These are phyloP conservation scores for Akanthomyces lecanii DNA, from an alignment of 2,329 filamentous ascomycete species.

Conservation along the genomic window DNA sequence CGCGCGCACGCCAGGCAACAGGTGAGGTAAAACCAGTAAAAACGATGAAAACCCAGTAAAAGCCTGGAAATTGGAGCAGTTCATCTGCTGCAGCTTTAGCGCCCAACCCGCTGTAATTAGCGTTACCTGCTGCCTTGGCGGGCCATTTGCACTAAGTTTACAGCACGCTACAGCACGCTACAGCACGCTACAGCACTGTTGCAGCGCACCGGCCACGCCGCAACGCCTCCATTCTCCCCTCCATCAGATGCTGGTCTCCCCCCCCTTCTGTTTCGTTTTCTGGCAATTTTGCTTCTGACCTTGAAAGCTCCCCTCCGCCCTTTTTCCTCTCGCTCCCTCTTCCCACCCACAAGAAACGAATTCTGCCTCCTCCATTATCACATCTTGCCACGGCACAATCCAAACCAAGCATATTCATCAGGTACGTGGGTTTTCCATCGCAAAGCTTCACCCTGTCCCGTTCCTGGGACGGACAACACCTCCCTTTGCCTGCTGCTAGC, in stretches of 20 bases:
- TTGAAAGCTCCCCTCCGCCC: conserved; percentile 7
- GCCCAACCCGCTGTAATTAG: neutral
- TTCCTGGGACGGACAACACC: neutral
- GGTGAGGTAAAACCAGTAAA: neutral
- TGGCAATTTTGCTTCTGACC: conserved; percentile 13
- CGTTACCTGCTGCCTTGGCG: neutral
- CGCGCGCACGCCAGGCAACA: neutral
- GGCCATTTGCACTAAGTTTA: neutral
- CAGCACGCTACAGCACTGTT: neutral
- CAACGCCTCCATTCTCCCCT: conserved; percentile 6
- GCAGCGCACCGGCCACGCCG: neutral
- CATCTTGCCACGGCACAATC: neutral
- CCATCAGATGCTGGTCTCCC: neutral
- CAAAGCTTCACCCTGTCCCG: neutral
- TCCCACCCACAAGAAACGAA: conserved; percentile 3
- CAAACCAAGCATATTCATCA: neutral
- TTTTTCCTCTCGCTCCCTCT: conserved; percentile 1
- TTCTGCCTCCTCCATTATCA: conserved; percentile 10
- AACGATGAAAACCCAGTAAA: too few relatives aligned
- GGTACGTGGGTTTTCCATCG: neutral
- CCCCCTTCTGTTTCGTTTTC: conserved; percentile 12
- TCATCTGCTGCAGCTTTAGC: neutral
- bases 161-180: neutral
- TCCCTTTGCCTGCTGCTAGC: neutral
- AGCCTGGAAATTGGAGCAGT: neutral